Evolutionary conservation across 352 stramenopile genomes (phyloP).

Genomic region (Blastocystis hominis): DNA sequence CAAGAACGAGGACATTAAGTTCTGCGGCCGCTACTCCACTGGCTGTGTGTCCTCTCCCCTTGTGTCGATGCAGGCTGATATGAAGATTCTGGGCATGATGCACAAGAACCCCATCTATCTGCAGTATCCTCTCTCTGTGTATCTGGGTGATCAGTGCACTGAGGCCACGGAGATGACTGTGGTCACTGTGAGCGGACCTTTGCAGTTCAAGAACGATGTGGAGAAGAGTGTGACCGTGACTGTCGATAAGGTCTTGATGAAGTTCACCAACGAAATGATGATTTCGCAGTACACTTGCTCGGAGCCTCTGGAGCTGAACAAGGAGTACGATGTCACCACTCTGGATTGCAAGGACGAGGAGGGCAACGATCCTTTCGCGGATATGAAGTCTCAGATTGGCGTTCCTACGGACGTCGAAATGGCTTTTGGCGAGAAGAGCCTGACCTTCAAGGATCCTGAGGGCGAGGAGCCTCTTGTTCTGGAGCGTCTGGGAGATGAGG

Average conservation of each 20-base stretch:
- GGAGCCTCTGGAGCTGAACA: slow-evolving; percentile 34
- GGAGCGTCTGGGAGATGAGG: neutral
- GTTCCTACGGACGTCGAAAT: neutral
- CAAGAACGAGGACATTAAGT: slow-evolving; percentile 41
- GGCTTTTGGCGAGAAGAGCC: neutral
- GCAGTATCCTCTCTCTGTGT: neutral
- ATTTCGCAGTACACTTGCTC: slow-evolving; percentile 1
- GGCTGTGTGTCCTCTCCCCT: neutral
- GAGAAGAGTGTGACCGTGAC: neutral
- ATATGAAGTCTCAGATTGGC: slow-evolving; percentile 37
- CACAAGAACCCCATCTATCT: slow-evolving; percentile 52
- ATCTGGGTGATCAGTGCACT: neutral
- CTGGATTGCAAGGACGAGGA: slow-evolving; percentile 38
- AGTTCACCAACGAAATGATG: slow-evolving; percentile 12
- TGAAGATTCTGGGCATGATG: slow-evolving; percentile 43
- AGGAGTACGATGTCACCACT: slow-evolving; percentile 21
- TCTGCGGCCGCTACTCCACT: slow-evolving; percentile 18
- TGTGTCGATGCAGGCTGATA: neutral
- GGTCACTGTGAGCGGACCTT: neutral
- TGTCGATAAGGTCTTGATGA: neutral
- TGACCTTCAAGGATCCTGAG: neutral
- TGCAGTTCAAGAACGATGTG: neutral
- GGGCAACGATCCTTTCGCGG: slow-evolving; percentile 35
- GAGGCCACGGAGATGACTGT: neutral
- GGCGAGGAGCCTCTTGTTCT: neutral